phyloP scores from a whole-genome alignment of 805 yeast genomes.

The Kuraishia capsulata region DNA sequence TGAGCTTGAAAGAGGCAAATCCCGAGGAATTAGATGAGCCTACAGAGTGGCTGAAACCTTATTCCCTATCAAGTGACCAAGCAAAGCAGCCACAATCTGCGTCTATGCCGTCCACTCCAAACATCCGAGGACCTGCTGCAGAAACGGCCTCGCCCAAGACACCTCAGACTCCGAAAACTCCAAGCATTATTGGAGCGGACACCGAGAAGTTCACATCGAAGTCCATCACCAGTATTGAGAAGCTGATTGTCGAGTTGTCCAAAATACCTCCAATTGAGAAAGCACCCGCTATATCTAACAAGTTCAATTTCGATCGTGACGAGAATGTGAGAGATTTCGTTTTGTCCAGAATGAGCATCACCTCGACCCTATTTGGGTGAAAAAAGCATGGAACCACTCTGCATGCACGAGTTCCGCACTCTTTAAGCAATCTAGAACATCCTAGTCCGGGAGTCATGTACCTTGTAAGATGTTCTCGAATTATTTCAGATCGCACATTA shows the following conservation, averaged over 20 bases:
- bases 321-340: neutral
- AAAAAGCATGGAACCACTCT: too few species aligned
- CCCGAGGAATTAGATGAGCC: neutral
- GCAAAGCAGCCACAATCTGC: neutral
- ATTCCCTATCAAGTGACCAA: neutral
- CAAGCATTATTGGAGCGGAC: slow-evolving; percentile 5
- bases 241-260: slow-evolving; percentile 6
- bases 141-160: slow-evolving; percentile 2
- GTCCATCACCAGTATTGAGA: slow-evolving; percentile 7
- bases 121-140: slow-evolving; percentile 3
- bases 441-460: too few species aligned
- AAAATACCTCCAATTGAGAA: slow-evolving; percentile 8
- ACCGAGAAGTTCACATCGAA: slow-evolving; percentile 12
- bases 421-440: too few species aligned
- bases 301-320: neutral
- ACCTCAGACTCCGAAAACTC: slow-evolving; percentile 7
- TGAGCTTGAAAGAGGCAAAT: neutral
- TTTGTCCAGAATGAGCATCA: neutral
- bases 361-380: neutral
- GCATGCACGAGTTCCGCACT: too few species aligned
- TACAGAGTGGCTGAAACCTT: neutral
- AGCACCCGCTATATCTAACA: slow-evolving; percentile 6
- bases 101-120: neutral
- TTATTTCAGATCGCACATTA: too few species aligned
- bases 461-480: too few species aligned